Conservation (phyloP, 208 protist species). For the Trypanosoma congolense region DNA sequence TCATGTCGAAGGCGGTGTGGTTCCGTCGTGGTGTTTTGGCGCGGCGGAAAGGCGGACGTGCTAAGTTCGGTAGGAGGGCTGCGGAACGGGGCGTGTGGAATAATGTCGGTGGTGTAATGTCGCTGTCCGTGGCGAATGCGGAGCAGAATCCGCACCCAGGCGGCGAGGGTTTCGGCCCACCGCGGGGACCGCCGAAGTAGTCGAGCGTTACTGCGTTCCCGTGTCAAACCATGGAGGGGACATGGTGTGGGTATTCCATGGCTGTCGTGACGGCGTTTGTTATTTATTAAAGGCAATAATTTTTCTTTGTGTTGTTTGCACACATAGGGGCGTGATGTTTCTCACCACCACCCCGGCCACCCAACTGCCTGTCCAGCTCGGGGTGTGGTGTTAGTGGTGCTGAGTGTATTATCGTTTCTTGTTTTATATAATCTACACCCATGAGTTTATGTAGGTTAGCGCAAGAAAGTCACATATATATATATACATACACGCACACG, state of each 20-base stretch:
- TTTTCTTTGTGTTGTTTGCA: background rate
- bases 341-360: too few relatives aligned
- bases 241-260: background rate
- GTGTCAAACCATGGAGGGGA: background rate
- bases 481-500: too few relatives aligned
- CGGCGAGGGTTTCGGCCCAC: conserved; percentile 39
- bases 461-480: too few relatives aligned
- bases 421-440: too few relatives aligned
- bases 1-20: conserved; percentile 54
- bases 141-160: conserved; percentile 37
- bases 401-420: too few relatives aligned
- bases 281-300: background rate
- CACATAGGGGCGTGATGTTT: too few relatives aligned
- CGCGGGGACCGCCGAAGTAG: conserved; percentile 51
- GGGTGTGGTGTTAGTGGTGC: too few relatives aligned
- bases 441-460: too few relatives aligned
- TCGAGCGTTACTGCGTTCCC: background rate
- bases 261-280: background rate
- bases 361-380: too few relatives aligned
- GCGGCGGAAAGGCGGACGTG: conserved; percentile 67
- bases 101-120: conserved; percentile 56
- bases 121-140: conserved; percentile 32
- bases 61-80: conserved; percentile 60
- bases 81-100: conserved; percentile 71
- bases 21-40: conserved; percentile 61